Conservation (phyloP, 2,329 filamentous ascomycete species). For the Fusarium poae region DNA sequence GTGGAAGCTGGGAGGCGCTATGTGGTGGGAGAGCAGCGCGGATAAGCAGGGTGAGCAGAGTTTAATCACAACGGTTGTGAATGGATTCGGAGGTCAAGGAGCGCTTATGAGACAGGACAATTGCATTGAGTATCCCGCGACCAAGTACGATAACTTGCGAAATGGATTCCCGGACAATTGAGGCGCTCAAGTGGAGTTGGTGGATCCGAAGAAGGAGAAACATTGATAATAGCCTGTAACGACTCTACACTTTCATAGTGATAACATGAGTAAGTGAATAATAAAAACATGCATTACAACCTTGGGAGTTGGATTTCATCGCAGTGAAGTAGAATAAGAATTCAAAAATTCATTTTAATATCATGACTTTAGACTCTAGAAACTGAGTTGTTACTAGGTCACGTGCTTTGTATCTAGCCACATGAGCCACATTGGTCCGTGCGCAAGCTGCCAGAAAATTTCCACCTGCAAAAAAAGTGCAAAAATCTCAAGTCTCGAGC, state of each 20-base stretch:
- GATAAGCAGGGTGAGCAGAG: constrained; percentile 76
- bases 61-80: constrained; percentile 75
- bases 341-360: neutral
- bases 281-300: neutral
- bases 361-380: neutral
- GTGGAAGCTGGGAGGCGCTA: constrained; percentile 82
- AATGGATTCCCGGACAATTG: constrained; percentile 66
- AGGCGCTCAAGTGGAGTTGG: constrained; percentile 22
- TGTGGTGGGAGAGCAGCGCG: constrained; percentile 96
- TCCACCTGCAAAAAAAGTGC: constrained; percentile 52
- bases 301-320: no score
- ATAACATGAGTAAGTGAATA: constrained; percentile 4
- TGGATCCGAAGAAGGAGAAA: constrained; percentile 6
- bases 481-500: constrained; percentile 51
- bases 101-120: constrained; percentile 68
- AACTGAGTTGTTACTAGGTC: neutral
- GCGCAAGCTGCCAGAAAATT: constrained; percentile 53
- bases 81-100: constrained; percentile 66
- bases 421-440: constrained; percentile 46
- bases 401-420: constrained; percentile 30
- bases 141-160: constrained; percentile 78
- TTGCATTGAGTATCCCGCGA: constrained; percentile 72
- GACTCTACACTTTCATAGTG: neutral
- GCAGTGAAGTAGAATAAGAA: neutral
- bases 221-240: neutral